These are phyloP conservation scores for Tripterygium wilfordii DNA, from an alignment of 177 flowering plant genomes.

Conservation along the genomic window DNA sequence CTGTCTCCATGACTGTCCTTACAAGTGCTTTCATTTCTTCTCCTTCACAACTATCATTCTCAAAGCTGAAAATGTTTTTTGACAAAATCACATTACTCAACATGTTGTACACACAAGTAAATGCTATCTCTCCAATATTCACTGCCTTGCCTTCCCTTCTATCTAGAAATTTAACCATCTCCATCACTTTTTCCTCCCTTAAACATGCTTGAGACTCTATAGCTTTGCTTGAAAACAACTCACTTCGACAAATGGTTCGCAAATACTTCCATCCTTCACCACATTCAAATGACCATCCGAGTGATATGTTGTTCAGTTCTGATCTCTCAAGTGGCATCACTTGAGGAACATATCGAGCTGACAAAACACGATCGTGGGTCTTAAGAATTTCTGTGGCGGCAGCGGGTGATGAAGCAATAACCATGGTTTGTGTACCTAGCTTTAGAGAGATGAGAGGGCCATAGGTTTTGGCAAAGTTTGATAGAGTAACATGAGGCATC, in stretches of 20 bases:
- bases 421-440: no score
- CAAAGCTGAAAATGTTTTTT: constrained; percentile 23
- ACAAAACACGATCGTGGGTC: no score
- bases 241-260: constrained; percentile 20
- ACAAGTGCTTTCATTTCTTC: constrained; percentile 16
- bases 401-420: no score
- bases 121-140: constrained; percentile 22
- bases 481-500: no score
- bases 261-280: constrained; percentile 26
- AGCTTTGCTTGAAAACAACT: constrained; percentile 26
- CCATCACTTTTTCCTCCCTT: constrained; percentile 25
- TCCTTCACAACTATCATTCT: constrained; percentile 6
- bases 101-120: constrained; percentile 18
- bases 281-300: constrained; percentile 19
- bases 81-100: constrained; percentile 20
- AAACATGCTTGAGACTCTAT: constrained; percentile 15
- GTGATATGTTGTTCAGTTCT: no score
- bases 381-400: no score
- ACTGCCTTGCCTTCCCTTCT: constrained; percentile 22
- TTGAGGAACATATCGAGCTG: no score
- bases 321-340: no score
- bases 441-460: no score
- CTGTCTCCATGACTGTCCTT: constrained; percentile 11
- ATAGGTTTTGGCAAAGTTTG: no score
- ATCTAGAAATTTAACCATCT: constrained; percentile 18